These are phyloP conservation scores for Pyrenophora teres DNA, from an alignment of 2,329 filamentous ascomycete species.

Conservation along the genomic window DNA sequence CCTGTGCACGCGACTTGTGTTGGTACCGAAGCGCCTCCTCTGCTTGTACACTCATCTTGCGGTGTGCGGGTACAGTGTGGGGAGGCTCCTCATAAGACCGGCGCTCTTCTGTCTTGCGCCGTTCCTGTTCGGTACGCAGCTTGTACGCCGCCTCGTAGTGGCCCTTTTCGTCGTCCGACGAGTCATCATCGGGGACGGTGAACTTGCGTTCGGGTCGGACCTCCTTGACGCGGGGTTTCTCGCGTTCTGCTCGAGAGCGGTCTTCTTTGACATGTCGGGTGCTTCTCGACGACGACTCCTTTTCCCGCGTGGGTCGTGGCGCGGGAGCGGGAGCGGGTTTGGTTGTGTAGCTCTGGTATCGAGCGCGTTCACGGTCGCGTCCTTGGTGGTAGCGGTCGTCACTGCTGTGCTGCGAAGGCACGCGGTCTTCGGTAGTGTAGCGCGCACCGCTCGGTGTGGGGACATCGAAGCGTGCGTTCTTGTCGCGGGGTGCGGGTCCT, in stretches of 20 bases:
- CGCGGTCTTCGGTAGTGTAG: conserved; percentile 43
- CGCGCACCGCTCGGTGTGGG: conserved; percentile 36
- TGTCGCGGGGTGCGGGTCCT: conserved; percentile 31
- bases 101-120: conserved; percentile 37
- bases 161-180: conserved; percentile 39
- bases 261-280: conserved; percentile 42
- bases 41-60: conserved; percentile 35
- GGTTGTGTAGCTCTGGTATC: conserved; percentile 43
- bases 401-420: conserved; percentile 29
- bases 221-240: conserved; percentile 48
- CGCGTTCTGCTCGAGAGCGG: conserved; percentile 47
- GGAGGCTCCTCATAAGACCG: conserved; percentile 35
- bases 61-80: conserved; percentile 22
- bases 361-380: conserved; percentile 38
- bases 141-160: conserved; percentile 40
- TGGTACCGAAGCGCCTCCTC: conserved; percentile 38
- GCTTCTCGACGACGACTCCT: conserved; percentile 28
- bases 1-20: conserved; percentile 32
- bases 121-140: conserved; percentile 34
- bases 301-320: conserved; percentile 34
- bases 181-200: conserved; percentile 40
- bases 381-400: conserved; percentile 44
- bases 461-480: conserved; percentile 42
- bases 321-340: conserved; percentile 27
- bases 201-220: conserved; percentile 48